phyloP scores from a whole-genome alignment of 805 yeast genomes.

The Kuraishia borneana region DNA sequence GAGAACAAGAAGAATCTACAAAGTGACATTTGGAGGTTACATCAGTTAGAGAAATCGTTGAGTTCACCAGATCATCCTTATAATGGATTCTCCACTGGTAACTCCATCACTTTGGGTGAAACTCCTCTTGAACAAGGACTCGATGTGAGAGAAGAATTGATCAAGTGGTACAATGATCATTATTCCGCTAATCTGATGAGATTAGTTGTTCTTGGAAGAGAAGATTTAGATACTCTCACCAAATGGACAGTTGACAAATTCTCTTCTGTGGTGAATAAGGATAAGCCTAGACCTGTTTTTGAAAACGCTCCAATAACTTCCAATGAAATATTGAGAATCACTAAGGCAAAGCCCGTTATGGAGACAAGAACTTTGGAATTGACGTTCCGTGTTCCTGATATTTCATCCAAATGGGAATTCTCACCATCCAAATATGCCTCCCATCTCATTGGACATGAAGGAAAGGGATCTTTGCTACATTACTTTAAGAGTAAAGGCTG shows the following conservation, averaged over 20 bases:
- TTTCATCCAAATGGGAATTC: conserved; percentile 50
- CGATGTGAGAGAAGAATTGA: conserved; percentile 71
- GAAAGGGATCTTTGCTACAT: conserved; percentile 71
- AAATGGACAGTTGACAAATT: conserved; percentile 62
- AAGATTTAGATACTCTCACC: conserved; percentile 60
- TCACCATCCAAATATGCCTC: conserved; percentile 64
- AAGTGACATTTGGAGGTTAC: conserved; percentile 79
- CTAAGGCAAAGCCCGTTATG: conserved; percentile 74
- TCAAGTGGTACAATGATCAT: conserved; percentile 58
- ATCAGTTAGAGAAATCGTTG: conserved; percentile 70
- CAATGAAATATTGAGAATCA: conserved; percentile 38
- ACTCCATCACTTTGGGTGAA: conserved; percentile 58
- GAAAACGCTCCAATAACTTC: conserved; percentile 34
- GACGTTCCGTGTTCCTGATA: conserved; percentile 68
- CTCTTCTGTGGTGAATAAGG: conserved; percentile 44
- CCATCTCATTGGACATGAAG: conserved; percentile 89
- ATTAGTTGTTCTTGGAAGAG: conserved; percentile 75
- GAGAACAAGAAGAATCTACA: conserved; percentile 93
- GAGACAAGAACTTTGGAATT: conserved; percentile 60
- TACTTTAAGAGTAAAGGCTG: conserved; percentile 62
- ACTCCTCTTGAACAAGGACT: conserved; percentile 48
- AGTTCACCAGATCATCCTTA: conserved; percentile 74
- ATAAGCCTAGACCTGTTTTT: conserved; percentile 33
- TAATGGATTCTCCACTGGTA: conserved; percentile 86
- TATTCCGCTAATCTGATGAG: conserved; percentile 89